Evolutionary conservation across 2,329 filamentous ascomycete genomes (phyloP), one percentile per base, ranked within the genome.

Genomic region (Phaeosphaeria sp.): DNA sequence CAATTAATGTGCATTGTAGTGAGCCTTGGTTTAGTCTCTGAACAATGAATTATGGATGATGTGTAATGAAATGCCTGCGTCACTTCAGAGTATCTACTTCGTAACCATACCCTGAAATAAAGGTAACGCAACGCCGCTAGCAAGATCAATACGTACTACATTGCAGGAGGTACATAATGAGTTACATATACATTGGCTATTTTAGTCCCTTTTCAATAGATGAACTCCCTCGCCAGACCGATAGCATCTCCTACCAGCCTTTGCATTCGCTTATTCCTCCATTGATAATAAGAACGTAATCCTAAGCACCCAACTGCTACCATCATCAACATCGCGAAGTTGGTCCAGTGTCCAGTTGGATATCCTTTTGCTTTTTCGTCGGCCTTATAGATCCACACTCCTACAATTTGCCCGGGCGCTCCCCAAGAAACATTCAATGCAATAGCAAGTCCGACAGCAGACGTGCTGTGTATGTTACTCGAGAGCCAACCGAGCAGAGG

Each of bases 311-410:
- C 56, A 11, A 58, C 33, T 27, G 52, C 43, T 11, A 58, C 56
- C 56, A 58, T 55, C 13, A 58, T 21, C 20, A 55, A 36, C 56
- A 58, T 58, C 7, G 23, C 33, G 13, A 50, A 50, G 5, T 36
- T 46, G 2, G 22, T n/a, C 53, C 86, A 90, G 69, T 91, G 89
- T 0, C 89, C 89, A 0, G 88, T 91, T 0, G 88, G 88, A 71
- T 90, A 91, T 0, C 89, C 89, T 10, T 65, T 76, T 21, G 77
- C 72, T 18, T 82, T 83, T 73, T 92, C 87, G 11, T 84, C 77
- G 0, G 84, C 80, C 68, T 89, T 89, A 76, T 91, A 91, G 60
- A 90, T 91, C 88, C 88, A 92, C 0, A 90, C 87, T 0, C 89
- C 89, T 0, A 87, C 84, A 42, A 92, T 91, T 73, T 91, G 89